Conservation (phyloP, 371 early-diverging fungal genomes). For the Blakeslea trispora region DNA sequence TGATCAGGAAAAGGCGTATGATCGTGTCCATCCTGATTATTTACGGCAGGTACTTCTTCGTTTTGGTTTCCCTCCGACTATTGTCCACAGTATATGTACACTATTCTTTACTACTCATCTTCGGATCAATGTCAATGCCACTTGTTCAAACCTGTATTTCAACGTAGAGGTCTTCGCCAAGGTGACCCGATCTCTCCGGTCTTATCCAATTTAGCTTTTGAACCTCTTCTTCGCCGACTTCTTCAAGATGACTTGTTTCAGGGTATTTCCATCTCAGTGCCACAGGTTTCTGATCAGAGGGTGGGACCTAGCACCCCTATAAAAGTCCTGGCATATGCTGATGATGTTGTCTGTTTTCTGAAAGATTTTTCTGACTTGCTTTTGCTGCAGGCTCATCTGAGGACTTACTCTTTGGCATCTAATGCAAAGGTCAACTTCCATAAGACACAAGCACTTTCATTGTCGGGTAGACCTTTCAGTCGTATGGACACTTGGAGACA, state of each 20-base stretch:
- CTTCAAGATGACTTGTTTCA: background rate
- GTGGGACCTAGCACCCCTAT: background rate
- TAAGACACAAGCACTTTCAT: conserved; percentile 20
- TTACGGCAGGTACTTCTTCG: background rate
- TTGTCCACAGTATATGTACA: conserved; percentile 3
- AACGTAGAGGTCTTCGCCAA: conserved; percentile 12
- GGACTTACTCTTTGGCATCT: conserved; percentile 13
- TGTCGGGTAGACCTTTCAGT: conserved; percentile 8
- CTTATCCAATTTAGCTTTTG: conserved; percentile 19
- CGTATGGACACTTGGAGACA: background rate
- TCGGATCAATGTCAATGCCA: conserved; percentile 21
- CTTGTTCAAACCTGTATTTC: conserved; percentile 4
- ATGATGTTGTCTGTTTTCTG: conserved; percentile 20
- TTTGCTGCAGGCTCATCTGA: conserved; percentile 5
- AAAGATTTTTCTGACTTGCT: background rate
- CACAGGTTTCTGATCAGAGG: background rate
- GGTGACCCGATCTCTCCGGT: conserved; percentile 15
- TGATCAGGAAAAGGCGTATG: conserved; percentile 27
- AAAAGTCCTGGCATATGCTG: conserved; percentile 22
- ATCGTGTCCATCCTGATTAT: conserved; percentile 20
- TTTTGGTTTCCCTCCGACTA: conserved; percentile 12
- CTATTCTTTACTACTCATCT: conserved; percentile 7
- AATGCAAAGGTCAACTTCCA: conserved; percentile 22
- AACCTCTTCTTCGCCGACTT: conserved; percentile 6
- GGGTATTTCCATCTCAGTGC: background rate